Base-by-base conservation (phyloP, 768 basidiomycete genomes). In the Boletus patriciae region DNA sequence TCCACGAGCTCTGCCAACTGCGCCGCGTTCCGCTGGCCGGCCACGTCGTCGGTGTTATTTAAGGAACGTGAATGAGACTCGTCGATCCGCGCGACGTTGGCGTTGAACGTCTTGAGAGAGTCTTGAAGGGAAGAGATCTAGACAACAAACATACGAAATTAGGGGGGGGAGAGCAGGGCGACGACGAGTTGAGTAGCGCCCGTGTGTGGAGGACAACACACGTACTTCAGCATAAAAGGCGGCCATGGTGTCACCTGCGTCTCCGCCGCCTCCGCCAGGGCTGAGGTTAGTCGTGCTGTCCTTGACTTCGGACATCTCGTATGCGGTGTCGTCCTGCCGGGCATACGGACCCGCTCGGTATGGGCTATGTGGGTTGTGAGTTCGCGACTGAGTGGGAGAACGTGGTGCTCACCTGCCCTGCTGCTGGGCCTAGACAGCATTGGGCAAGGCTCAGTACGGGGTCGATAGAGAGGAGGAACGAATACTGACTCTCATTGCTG, bases 121-220 rank as follows among this genome's bases (percentile, higher is more conserved):
- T 92, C 88, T 80, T 91, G 88, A 46, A 94, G 74, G 42, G 82
- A 83, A 23, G 87, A 79, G 62, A 94, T 87, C 92, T 93, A 21
- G 2, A 19, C 27, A 18, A 36, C 6, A 21, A 40, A 21, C 25
- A 33, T 8, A 38, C 7, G 19, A 23, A 45, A 29, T 34, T 8
- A 23, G 48, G 37, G 8, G 10, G 10, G 4, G 6, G 23, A n/a
- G 13, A 11, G 16, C n/a, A 37, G 40, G 7, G 7, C 43, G 25
- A 15, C 3, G 9, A 47, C 8, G 40, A n/a, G 25, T 38, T 25
- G 36, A 50, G 55, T 15, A 6, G 46, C 19, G 13, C 21, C 6
- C 38, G 11, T 45, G n/a, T 4, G 3, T 16, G 10, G 33, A 41
- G 37, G 16, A 48, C 19, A 18, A 25, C n/a, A 43, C 16, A 65